Conservation (phyloP, 352 stramenopile species). For the Pythium pyrilobum region DNA sequence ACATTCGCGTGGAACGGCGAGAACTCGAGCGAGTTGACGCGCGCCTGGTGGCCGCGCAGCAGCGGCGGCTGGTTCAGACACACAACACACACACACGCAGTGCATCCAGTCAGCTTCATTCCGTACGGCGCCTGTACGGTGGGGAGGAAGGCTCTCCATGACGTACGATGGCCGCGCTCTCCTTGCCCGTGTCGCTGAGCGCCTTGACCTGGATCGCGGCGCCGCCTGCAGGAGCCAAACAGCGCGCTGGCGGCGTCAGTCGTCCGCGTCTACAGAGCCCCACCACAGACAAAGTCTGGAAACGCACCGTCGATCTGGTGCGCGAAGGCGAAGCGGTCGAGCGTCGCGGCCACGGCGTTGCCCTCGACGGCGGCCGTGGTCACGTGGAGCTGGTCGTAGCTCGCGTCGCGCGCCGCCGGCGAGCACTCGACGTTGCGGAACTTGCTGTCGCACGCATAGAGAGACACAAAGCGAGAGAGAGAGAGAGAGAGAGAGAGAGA, state of each 20-base stretch:
- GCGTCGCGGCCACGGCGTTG: slow-evolving; percentile 37
- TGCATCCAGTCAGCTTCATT: too few relatives aligned
- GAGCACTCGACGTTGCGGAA: slow-evolving; percentile 76
- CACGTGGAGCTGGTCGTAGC: slow-evolving; percentile 67
- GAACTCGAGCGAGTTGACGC: slow-evolving; percentile 61
- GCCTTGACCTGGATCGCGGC: slow-evolving; percentile 58
- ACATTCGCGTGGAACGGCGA: slow-evolving; percentile 44
- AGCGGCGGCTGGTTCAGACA: slow-evolving; percentile 34
- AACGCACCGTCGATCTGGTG: slow-evolving; percentile 52
- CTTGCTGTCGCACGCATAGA: slow-evolving; percentile 40
- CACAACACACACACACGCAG: background rate
- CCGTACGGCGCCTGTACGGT: too few relatives aligned
- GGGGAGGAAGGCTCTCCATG: too few relatives aligned
- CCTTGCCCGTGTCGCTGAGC: slow-evolving; percentile 38
- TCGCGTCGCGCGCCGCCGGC: slow-evolving; percentile 37
- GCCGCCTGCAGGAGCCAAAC: slow-evolving; percentile 23
- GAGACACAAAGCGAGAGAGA: background rate
- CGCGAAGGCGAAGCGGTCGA: slow-evolving; percentile 48
- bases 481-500: too few relatives aligned
- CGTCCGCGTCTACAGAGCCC: background rate
- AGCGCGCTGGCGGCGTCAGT: background rate
- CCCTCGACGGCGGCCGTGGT: slow-evolving; percentile 34
- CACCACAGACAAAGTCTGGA: background rate
- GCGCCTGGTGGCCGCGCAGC: slow-evolving; percentile 50
- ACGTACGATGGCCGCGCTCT: slow-evolving; percentile 23